These are phyloP conservation scores for Cytospora schulzeri DNA, from an alignment of 2,329 filamentous ascomycete species.

Conservation along the genomic window DNA sequence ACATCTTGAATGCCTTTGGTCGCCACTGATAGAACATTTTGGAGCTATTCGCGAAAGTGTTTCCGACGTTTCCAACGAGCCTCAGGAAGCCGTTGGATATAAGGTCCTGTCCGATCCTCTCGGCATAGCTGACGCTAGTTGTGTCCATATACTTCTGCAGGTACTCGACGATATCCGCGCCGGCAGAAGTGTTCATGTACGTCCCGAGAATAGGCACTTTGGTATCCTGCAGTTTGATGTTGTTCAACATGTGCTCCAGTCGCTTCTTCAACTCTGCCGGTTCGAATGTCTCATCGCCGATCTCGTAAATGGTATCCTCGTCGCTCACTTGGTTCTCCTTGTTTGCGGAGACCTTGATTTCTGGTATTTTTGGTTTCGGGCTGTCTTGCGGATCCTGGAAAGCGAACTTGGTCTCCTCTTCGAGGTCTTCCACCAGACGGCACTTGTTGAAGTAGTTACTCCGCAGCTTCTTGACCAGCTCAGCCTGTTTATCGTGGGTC, in stretches of 20 bases:
- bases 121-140: conserved; percentile 84
- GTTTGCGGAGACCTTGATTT: conserved; percentile 79
- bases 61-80: conserved; percentile 91
- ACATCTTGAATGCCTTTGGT: conserved; percentile 83
- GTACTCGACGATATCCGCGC: conserved; percentile 94
- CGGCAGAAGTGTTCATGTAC: conserved; percentile 89
- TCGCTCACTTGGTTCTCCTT: conserved; percentile 64
- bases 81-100: conserved; percentile 84
- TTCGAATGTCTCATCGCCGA: conserved; percentile 85
- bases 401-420: conserved; percentile 97
- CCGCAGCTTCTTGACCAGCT: conserved; percentile 86
- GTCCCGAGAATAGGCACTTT: conserved; percentile 96
- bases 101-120: conserved; percentile 92
- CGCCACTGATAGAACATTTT: conserved; percentile 98
- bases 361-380: conserved; percentile 68
- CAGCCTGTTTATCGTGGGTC: conserved; percentile 87
- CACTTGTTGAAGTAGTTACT: conserved; percentile 99
- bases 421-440: conserved; percentile 89
- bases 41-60: conserved; percentile 94
- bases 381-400: conserved; percentile 85
- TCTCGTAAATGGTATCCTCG: conserved; percentile 84
- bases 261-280: conserved; percentile 91
- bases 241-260: conserved; percentile 80
- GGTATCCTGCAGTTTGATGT: conserved; percentile 82
- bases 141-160: conserved; percentile 85